A percentile compares a stretch with the other conserved stretches of the same genome.
These are phyloP conservation scores for Lactarius sp. DNA, from an alignment of 768 basidiomycete species.

Conservation along the genomic window DNA sequence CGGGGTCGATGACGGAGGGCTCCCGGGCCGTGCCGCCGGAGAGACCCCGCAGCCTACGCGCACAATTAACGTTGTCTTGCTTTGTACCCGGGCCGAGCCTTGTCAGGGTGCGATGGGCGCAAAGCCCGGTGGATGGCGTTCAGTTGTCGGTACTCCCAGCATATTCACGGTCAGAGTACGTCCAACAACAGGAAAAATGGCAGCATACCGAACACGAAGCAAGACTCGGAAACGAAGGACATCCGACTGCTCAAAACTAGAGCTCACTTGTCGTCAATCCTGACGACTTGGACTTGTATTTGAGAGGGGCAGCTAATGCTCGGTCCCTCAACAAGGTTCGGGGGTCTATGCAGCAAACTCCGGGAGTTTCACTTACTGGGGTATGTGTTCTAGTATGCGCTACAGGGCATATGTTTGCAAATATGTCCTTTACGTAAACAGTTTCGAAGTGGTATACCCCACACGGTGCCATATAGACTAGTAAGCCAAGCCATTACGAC, in stretches of 20 bases:
- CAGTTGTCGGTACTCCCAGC: conserved; percentile 97
- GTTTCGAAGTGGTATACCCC: too few species aligned
- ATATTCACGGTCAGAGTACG: conserved; percentile 11
- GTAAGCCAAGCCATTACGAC: too few species aligned
- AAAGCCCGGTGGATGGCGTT: conserved; percentile 98
- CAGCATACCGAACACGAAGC: conserved; percentile 83
- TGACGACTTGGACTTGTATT: conserved; percentile 30
- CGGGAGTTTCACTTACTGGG: too few species aligned
- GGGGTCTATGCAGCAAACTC: too few species aligned
- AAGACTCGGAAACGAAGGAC: conserved; percentile 98
- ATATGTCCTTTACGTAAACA: too few species aligned
- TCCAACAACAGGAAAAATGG: not conserved
- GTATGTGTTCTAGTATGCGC: too few species aligned
- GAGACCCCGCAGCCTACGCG: conserved; percentile 80
- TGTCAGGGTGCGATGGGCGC: conserved; percentile 97
- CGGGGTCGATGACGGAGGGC: too few species aligned
- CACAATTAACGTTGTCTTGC: conserved; percentile 99
- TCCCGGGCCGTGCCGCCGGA: too few species aligned
- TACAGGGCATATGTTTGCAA: too few species aligned
- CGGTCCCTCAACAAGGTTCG: too few species aligned
- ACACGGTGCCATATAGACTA: too few species aligned
- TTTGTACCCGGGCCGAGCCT: conserved; percentile 98
- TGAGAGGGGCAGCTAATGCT: not conserved
- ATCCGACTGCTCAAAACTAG: conserved; percentile 57
- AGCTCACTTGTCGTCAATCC: conserved; percentile 33